Base-by-base conservation (phyloP, 208 protist genomes). In the Borovskyia barvae region DNA sequence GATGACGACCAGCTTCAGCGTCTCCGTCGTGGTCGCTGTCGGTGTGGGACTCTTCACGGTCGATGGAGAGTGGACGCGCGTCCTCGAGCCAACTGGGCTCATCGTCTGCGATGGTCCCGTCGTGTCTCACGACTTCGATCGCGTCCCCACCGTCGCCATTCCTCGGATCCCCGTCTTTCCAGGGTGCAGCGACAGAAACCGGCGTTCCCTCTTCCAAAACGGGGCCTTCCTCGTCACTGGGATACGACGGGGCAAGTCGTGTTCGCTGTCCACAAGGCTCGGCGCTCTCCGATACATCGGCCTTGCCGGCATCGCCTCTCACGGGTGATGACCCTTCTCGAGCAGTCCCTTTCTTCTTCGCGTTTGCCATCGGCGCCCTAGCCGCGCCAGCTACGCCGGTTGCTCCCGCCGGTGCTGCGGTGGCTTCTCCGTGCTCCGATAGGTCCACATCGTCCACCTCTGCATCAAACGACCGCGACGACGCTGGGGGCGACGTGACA, bases 61-160 rank as follows among this genome's bases (percentile, higher is more conserved):
- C 42, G 29, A 62, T 62, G 3, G 55, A 52, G 20, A 52, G 17
- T 14, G 41, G 42, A 4, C 20, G 55, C n/a, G 9, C 12, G 26
- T 36, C n/a, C 14, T n/a, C 40, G 5, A n/a, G 11, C 14, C 14
- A n/a, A 14, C 35, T 39, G 35, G 11, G 11, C 35, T 39, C 14
- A 14, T 14, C 14, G 35, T 14, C 14, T n/a, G 14, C 35, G 11
- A n/a, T 22, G 42, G 42, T 3, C n/a, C n/a, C n/a, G n/a, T n/a
- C n/a, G n/a, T n/a, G n/a, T n/a, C n/a, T n/a, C n/a, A n/a, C n/a
- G n/a, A n/a, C n/a, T n/a, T n/a, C n/a, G n/a, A n/a, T n/a, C 8
- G 14, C 35, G 11, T 39, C 35, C 35, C 35, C 35, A 15, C 35
- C 35, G 8, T 39, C 14, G 14, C 14, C 35, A 8, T 39, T 8